Evolutionary conservation across 176 grass and related monocot genomes (phyloP).

Genomic region (Melocanna baccifera): DNA sequence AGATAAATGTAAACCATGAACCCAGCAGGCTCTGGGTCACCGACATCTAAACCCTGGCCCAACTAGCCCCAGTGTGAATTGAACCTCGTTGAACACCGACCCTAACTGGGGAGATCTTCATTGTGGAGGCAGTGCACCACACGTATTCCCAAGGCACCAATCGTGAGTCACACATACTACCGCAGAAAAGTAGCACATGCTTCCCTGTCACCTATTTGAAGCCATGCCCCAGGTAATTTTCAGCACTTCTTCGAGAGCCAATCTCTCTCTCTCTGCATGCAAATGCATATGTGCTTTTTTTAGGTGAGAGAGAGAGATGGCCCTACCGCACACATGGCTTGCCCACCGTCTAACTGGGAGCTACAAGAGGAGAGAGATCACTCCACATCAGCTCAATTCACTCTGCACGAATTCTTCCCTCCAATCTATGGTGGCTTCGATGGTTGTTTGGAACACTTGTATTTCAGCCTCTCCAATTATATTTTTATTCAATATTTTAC

Average conservation of each 20-base stretch:
- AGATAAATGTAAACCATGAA: too few relatives aligned
- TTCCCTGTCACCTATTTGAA: neutral
- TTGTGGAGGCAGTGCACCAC: neutral
- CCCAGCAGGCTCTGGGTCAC: too few relatives aligned
- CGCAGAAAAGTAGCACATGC: neutral
- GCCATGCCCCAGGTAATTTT: neutral
- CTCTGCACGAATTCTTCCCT: too few relatives aligned
- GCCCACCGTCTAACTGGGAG: neutral
- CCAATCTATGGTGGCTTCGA: too few relatives aligned
- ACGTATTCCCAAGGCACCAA: neutral
- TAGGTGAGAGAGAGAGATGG: neutral
- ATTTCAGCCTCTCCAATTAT: too few relatives aligned
- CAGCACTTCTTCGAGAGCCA: neutral
- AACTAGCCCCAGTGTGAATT: too few relatives aligned
- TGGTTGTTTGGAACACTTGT: too few relatives aligned
- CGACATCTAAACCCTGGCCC: neutral
- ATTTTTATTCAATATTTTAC: neutral
- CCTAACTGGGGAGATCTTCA: neutral
- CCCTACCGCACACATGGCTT: conserved; percentile 56
- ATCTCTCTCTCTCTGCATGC: neutral
- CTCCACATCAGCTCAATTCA: too few relatives aligned
- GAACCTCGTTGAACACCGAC: neutral
- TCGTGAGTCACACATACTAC: neutral
- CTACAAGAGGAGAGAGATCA: too few relatives aligned
- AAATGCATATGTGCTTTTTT: neutral